Evolutionary conservation across 75 land plant species (phyloP), one percentile per base, ranked within the genome.

Genomic region (Sequoiadendron giganteum): DNA sequence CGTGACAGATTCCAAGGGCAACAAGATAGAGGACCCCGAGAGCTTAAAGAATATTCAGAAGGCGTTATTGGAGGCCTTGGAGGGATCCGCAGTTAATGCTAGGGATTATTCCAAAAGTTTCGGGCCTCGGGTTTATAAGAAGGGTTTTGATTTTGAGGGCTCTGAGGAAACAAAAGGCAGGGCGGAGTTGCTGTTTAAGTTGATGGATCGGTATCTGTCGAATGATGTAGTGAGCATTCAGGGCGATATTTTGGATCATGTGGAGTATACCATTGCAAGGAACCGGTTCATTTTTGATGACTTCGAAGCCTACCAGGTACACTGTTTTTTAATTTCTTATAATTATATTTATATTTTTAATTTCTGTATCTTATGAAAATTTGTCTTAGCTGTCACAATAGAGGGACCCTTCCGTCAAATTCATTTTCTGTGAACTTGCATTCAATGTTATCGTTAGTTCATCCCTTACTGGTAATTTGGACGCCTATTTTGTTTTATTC

Each of bases 281-380:
- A 94, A 95, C 36, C 87, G 96, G 40, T 94, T 95, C 86, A 87
- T 89, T 87, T 95, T 95, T 83, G 92, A 92, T 58, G 97, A 95
- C 91, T 95, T 94, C 87, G 95, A 95, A 87, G 97, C 97, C 61
- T 95, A 94, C 87, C 94, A 93, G 97, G 97, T 94, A n/a, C 10
- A 21, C 34, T 25, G 5, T 65, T 61, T 25, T 4, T 65, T 25
- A 19, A 58, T 58, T 25, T 65, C 8, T 25, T 65, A 21, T 6
- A 65, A 0, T 65, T 10, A 52, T 52, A 11, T 45, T 52, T 52
- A 52, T 52, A 52, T 10, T 52, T 52, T 13, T 52, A 52, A 52
- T 52, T 52, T 10, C 54, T 10, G 54, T 1, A 52, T 52, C 54
- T 52, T 52, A 52, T 13, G 54, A 65, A 65, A 7, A 6, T 65